Evolutionary conservation across 1,139 yeast species (phyloP).

Genomic region (Barnettozyma hawaiiensis): DNA sequence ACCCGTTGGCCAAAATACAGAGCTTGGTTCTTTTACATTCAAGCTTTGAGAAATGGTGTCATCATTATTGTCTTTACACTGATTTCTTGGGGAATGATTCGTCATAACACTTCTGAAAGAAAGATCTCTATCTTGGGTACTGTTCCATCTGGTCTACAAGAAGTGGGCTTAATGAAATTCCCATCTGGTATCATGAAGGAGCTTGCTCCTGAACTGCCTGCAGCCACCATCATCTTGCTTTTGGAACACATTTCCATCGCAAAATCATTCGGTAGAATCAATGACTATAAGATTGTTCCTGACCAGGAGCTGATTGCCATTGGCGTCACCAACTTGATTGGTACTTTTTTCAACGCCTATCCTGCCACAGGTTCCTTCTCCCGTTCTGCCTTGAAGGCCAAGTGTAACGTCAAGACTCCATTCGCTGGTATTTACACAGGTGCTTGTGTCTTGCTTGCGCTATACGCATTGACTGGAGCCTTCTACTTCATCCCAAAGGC

Average conservation of each 20-base stretch:
- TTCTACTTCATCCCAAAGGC: constrained; percentile 92
- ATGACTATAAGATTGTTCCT: constrained; percentile 85
- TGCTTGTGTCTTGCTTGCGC: constrained; percentile 76
- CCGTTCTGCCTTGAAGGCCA: constrained; percentile 88
- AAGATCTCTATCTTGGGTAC: constrained; percentile 57
- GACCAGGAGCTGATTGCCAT: constrained; percentile 94
- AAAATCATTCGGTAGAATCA: constrained; percentile 87
- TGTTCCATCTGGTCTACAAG: constrained; percentile 76
- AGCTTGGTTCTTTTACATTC: constrained; percentile 57
- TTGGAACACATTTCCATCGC: constrained; percentile 92
- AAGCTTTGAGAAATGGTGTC: constrained; percentile 76
- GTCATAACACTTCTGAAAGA: constrained; percentile 34
- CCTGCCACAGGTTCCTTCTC: constrained; percentile 97
- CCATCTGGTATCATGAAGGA: constrained; percentile 57
- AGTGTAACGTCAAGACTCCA: constrained; percentile 95
- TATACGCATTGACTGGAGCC: constrained; percentile 75
- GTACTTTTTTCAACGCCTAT: constrained; percentile 88
- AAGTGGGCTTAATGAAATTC: constrained; percentile 67
- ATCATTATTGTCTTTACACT: constrained; percentile 74
- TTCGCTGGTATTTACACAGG: constrained; percentile 91
- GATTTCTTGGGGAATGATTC: constrained; percentile 59
- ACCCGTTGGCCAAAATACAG: constrained; percentile 60
- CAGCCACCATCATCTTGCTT: constrained; percentile 72
- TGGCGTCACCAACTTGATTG: constrained; percentile 85
- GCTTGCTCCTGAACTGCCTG: constrained; percentile 77